Evolutionary conservation across 2,329 filamentous ascomycete genomes (phyloP), one percentile per base, ranked within the genome.

Genomic region (Aureobasidium melanogenum): DNA sequence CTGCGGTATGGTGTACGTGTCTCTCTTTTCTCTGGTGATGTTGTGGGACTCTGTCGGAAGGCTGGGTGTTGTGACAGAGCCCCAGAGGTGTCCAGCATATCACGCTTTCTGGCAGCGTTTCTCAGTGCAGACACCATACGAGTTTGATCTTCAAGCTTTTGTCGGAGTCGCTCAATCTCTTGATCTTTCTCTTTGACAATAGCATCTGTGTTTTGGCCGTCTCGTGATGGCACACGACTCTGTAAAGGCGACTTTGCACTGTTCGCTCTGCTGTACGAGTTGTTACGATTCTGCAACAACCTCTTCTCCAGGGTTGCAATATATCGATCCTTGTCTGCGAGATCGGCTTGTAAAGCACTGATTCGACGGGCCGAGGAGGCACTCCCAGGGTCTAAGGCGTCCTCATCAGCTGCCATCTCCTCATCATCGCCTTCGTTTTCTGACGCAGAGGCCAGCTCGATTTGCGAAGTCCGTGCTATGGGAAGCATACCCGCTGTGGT

Each of bases 321-420:
- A 73, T 99, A 99, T 34, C 94, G 88, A 68, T 94, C 97, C 78
- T 96, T 97, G 75, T 99, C 94, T n/a, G 84, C 84, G 50, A 99
- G 82, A 72, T 99, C 94, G n/a, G 91, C 85, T 73, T 96, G 94
- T 51, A 99, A 77, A n/a, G 95, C 89, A 54, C 87, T 85, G 67
- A 97, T 91, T 71, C 97, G 94, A n/a, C 89, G 84, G 46, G 87
- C 79, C 52, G 95, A 76, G 26, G 88, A 90, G 8, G 94, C 94
- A 28, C 83, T 88, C 55, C 90, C 92, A 9, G 60, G 58, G n/a
- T 39, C 50, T 5, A 52, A 47, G 24, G 36, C 32, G 39, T 76
- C 75, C 46, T 74, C 72, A 50, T 76, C 74, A 17, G 66, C 65
- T 62, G 91, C 80, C 66, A 88, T 84, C 32, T 81, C 78, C 50